These are phyloP conservation scores for Chloroidium sp. DNA, from an alignment of 163 green algal genomes.

Conservation along the genomic window DNA sequence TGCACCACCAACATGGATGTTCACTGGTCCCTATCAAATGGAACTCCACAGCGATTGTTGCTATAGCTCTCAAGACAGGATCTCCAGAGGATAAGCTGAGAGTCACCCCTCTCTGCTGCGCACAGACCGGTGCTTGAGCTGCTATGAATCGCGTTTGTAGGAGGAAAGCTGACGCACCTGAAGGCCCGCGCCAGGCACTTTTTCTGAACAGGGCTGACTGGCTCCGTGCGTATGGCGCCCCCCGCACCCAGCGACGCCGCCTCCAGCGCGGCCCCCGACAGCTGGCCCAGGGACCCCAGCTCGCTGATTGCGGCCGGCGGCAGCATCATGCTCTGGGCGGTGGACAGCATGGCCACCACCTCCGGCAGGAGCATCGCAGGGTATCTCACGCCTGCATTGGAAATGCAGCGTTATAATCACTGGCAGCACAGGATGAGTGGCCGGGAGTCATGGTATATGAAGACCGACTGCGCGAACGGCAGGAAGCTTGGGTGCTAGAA, in stretches of 20 bases:
- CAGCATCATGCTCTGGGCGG: conserved; percentile 4
- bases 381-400: conserved; percentile 50
- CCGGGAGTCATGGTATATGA: background rate
- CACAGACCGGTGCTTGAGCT: background rate
- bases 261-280: conserved; percentile 6
- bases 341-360: conserved; percentile 30
- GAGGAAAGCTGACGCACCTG: conserved; percentile 3
- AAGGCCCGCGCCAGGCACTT: conserved; percentile 20
- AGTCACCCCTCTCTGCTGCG: background rate
- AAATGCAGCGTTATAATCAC: background rate
- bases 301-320: conserved; percentile 1
- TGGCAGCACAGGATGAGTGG: background rate
- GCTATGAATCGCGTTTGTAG: no score
- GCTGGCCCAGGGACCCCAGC: background rate
- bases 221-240: conserved; percentile 20
- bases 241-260: conserved; percentile 14
- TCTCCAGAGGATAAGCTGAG: background rate
- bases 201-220: conserved; percentile 34
- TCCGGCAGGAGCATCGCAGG: conserved; percentile 42
- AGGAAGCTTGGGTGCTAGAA: background rate
- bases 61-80: background rate
- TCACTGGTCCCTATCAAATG: background rate
- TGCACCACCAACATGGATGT: background rate
- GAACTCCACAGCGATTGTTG: background rate
- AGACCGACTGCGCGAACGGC: background rate